Conservation (phyloP, 2,329 filamentous ascomycete species). For the Trichophyton rubrum region DNA sequence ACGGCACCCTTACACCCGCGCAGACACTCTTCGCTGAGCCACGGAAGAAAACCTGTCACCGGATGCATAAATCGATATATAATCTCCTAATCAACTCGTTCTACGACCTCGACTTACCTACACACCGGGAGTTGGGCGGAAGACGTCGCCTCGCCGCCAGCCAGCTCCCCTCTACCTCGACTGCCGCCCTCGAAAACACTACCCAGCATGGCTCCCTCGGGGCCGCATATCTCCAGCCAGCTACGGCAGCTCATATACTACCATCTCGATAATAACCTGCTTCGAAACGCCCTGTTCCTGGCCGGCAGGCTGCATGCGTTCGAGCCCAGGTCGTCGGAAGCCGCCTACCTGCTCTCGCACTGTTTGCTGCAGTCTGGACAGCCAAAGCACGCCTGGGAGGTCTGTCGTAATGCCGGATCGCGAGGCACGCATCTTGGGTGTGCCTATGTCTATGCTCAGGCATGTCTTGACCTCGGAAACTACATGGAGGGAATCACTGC, state of each 20-base stretch:
- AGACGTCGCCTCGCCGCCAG: background rate
- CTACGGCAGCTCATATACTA: slow-evolving; percentile 56
- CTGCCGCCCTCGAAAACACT: background rate
- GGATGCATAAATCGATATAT: background rate
- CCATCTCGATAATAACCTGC: slow-evolving; percentile 76
- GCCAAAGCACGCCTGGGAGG: slow-evolving; percentile 73
- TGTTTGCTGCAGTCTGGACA: slow-evolving; percentile 76
- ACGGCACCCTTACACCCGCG: background rate
- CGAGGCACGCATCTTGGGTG: slow-evolving; percentile 71
- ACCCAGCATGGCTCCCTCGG: slow-evolving; percentile 42
- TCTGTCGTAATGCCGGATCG: slow-evolving; percentile 57
- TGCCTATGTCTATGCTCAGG: slow-evolving; percentile 81
- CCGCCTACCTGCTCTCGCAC: slow-evolving; percentile 68
- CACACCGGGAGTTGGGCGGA: background rate
- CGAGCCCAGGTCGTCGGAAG: slow-evolving; percentile 68
- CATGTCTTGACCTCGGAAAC: slow-evolving; percentile 66
- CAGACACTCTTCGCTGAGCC: no score
- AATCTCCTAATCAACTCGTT: background rate
- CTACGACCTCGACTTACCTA: background rate
- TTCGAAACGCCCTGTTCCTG: slow-evolving; percentile 86
- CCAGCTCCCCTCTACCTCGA: background rate
- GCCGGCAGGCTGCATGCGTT: slow-evolving; percentile 75
- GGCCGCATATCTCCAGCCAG: slow-evolving; percentile 45
- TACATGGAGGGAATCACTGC: slow-evolving; percentile 71
- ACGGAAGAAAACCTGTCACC: background rate